Conservation (phyloP, 306 rosid genomes). For the Astragalus glycyphyllos region DNA sequence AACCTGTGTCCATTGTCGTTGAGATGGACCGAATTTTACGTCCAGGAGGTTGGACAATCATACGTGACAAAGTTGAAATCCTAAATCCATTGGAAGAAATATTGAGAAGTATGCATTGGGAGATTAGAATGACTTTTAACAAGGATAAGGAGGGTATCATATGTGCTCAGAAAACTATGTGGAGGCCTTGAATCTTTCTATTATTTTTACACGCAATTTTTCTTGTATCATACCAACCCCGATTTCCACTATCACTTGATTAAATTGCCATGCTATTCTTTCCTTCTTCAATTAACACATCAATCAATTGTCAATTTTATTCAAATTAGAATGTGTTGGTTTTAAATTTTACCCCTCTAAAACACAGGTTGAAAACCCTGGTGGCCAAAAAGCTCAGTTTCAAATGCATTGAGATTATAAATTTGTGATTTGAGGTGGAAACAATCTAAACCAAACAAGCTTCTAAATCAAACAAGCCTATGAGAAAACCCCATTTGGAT, state of each 20-base stretch:
- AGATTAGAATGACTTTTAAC: slow-evolving; percentile 76
- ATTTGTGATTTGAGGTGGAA: no score
- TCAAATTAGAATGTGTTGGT: no score
- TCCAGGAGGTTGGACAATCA: slow-evolving; percentile 91
- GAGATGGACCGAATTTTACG: slow-evolving; percentile 95
- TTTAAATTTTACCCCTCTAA: no score
- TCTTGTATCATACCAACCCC: slow-evolving; percentile 11
- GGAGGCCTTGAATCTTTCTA: slow-evolving; percentile 72
- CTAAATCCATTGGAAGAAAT: slow-evolving; percentile 78
- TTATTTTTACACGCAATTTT: slow-evolving; percentile 1
- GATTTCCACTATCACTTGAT: not conserved
- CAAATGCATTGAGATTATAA: no score
- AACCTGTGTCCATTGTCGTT: slow-evolving; percentile 73
- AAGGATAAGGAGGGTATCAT: slow-evolving; percentile 78
- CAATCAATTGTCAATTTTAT: not conserved
- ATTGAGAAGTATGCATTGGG: slow-evolving; percentile 78
- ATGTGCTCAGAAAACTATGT: slow-evolving; percentile 79
- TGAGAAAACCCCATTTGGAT: no score
- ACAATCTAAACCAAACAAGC: no score
- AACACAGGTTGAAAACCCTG: no score
- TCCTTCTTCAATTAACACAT: slow-evolving; percentile 30
- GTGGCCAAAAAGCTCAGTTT: no score
- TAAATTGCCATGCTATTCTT: slow-evolving; percentile 15
- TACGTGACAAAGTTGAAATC: slow-evolving; percentile 87
- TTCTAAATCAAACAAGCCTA: no score